Evolutionary conservation across 2,329 filamentous ascomycete species (phyloP).

Genomic region (Penicillium palitans): DNA sequence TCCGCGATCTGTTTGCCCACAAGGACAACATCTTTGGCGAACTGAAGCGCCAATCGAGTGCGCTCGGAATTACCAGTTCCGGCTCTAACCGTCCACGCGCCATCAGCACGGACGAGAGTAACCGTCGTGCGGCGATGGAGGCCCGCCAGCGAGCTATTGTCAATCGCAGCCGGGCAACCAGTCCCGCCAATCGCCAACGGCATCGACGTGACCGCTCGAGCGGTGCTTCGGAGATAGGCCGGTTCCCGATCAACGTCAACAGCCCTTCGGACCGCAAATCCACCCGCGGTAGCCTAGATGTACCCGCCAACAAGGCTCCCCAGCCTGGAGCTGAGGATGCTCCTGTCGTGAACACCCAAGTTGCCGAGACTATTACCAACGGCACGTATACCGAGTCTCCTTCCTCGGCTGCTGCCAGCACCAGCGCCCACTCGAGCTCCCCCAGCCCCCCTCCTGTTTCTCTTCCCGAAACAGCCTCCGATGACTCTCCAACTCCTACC

Average conservation of each 20-base stretch:
- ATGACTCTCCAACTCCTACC: conserved; percentile 39
- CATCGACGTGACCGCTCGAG: conserved; percentile 82
- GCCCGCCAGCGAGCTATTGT: conserved; percentile 80
- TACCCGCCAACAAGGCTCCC: conserved; percentile 63
- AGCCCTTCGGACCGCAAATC: conserved; percentile 55
- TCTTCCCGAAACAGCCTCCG: conserved; percentile 29
- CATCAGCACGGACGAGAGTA: conserved; percentile 93
- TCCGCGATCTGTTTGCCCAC: conserved; percentile 88
- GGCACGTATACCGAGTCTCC: conserved; percentile 41
- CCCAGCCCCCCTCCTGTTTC: conserved; percentile 34
- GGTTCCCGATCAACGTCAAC: conserved; percentile 78
- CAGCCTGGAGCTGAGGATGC: conserved; percentile 41
- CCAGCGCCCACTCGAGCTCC: conserved; percentile 29
- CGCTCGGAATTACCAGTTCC: conserved; percentile 50
- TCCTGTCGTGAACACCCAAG: conserved; percentile 28
- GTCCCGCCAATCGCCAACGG: conserved; percentile 56
- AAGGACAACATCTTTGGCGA: conserved; percentile 96
- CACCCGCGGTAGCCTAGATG: conserved; percentile 71
- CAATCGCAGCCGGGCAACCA: conserved; percentile 70
- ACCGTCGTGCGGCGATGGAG: conserved; percentile 89
- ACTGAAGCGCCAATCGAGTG: conserved; percentile 70
- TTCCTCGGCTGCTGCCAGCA: conserved; percentile 21
- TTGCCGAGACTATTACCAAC: conserved; percentile 42
- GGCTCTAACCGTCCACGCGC: conserved; percentile 68
- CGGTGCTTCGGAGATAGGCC: conserved; percentile 68